phyloP scores from a whole-genome alignment of 345 rosid species.

The Lepidium sativum region DNA sequence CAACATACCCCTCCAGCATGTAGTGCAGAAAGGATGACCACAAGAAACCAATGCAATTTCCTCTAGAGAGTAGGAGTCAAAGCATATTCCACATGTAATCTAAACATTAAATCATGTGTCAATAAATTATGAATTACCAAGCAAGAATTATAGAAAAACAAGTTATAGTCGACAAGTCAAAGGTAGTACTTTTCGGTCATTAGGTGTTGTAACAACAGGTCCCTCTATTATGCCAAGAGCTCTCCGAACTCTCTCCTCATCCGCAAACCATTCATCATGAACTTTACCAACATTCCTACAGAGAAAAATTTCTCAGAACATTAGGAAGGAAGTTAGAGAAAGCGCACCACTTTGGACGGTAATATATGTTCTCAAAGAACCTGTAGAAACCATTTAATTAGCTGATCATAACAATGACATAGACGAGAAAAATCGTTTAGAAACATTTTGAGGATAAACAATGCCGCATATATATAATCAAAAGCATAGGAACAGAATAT shows the following conservation, averaged over 20 bases:
- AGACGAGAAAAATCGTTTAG: neutral
- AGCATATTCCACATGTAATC: slow-evolving; percentile 85
- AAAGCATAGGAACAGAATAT: neutral
- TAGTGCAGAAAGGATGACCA: slow-evolving; percentile 88
- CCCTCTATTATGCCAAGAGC: slow-evolving; percentile 70
- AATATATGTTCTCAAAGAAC: neutral
- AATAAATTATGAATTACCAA: slow-evolving; percentile 3
- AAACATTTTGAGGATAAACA: neutral
- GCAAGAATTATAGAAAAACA: neutral
- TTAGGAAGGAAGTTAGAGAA: slow-evolving; percentile 13
- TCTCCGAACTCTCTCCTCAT: slow-evolving; percentile 68
- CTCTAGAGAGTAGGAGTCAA: slow-evolving; percentile 40
- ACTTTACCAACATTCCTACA: slow-evolving; percentile 78
- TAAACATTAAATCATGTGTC: slow-evolving; percentile 23
- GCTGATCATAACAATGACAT: neutral
- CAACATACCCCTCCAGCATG: slow-evolving; percentile 75
- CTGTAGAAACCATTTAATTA: neutral
- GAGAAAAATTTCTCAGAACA: slow-evolving; percentile 2
- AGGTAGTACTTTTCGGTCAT: slow-evolving; percentile 43
- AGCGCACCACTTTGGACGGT: neutral
- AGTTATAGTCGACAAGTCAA: neutral
- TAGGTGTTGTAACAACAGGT: slow-evolving; percentile 38
- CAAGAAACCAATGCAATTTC: slow-evolving; percentile 60
- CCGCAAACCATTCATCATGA: slow-evolving; percentile 91
- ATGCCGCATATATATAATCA: neutral